Conservation (phyloP, 768 basidiomycete genomes). For the Mycena sanguinolenta region DNA sequence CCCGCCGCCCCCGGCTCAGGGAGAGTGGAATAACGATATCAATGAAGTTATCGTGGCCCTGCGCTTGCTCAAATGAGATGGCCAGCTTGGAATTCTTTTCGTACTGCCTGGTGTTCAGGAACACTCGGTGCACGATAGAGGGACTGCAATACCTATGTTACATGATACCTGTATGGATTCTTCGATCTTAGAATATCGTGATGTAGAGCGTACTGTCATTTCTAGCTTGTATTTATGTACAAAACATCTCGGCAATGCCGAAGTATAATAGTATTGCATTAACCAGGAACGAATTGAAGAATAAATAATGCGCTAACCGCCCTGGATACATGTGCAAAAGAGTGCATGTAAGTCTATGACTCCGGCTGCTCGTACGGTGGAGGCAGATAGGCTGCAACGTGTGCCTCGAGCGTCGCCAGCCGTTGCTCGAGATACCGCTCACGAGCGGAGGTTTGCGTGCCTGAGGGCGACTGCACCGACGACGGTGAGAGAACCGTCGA, state of each 20-base stretch:
- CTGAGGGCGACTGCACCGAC: not conserved
- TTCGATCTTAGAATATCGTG: no score
- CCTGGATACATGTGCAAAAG: not conserved
- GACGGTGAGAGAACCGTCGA: not conserved
- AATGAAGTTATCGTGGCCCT: constrained; percentile 32
- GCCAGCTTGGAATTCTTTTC: not conserved
- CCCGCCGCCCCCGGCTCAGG: constrained; percentile 1
- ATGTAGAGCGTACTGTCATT: no score
- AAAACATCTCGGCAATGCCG: no score
- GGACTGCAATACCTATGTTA: no score
- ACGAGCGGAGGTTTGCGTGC: constrained; percentile 12
- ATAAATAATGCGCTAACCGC: constrained; percentile 3
- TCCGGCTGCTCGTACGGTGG: constrained; percentile 35
- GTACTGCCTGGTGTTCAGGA: not conserved
- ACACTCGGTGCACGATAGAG: not conserved
- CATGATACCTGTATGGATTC: no score
- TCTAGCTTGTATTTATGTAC: no score
- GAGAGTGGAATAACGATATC: constrained; percentile 31
- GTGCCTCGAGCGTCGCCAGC: constrained; percentile 35
- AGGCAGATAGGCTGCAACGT: constrained; percentile 30
- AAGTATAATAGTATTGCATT: no score
- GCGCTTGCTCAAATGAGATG: constrained; percentile 22
- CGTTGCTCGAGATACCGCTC: constrained; percentile 38
- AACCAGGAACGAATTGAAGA: not conserved
- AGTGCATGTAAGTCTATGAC: not conserved